Evolutionary conservation across 2,329 filamentous ascomycete species (phyloP), one percentile per base, ranked within the genome.

Genomic region (Cytospora leucostoma): DNA sequence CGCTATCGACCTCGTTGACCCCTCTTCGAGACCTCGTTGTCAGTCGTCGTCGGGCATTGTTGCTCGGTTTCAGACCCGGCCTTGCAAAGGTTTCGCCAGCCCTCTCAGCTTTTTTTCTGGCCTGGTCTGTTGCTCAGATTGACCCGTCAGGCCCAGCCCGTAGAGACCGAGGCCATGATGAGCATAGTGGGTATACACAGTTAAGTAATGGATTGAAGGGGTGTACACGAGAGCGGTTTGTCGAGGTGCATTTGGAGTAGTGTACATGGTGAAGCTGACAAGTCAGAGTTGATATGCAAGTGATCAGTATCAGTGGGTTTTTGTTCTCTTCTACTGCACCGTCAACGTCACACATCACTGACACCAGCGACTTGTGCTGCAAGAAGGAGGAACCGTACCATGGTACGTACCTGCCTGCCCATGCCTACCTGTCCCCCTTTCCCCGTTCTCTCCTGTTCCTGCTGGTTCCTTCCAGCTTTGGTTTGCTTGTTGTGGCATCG

Each of bases 221-320:
- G 50, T 32, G 27, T 44, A 47, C 37, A 35, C n/a, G n/a, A 40
- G 37, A 32, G 51, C 58, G 37, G 27, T 60, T 13, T 11, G 58
- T 60, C 51, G 52, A 37, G 59, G 32, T 61, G 59, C 38, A 53
- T 61, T 55, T 35, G 40, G 19, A n/a, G 19, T n/a, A n/a, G n/a
- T n/a, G n/a, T 17, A 44, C 38, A 40, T 44, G 40, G 17, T n/a
- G 44, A 47, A 47, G n/a, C 44, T 47, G 44, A 47, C 44, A 47
- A 47, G 44, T 47, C 7, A 19, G 11, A 21, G 44, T 19, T 19
- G n/a, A 47, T 7, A 47, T 47, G 44, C 44, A 47, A 21, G 44
- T 19, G 44, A 47, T 47, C 44, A 21, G 5, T 4, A 21, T 19
- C 17, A 47, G 44, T 47, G 44, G 44, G 12, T 27, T 27, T 27